Percentiles rank a stretch among this genome's conserved stretches.
phyloP scores from a whole-genome alignment of 495 filamentous ascomycete genomes.

The Astrothelium macrocarpum region DNA sequence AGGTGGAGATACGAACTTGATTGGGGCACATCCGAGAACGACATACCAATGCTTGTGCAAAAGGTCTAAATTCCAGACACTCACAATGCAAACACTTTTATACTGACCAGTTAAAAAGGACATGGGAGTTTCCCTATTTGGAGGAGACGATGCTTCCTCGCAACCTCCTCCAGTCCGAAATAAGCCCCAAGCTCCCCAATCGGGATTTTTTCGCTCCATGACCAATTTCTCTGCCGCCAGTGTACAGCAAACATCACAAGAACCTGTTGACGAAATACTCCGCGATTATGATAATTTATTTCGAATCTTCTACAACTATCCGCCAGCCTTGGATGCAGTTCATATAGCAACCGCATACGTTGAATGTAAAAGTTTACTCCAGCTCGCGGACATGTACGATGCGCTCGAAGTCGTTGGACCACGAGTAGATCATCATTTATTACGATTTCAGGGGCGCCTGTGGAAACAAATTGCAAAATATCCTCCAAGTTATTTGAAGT shows the following conservation, averaged over 20 bases:
- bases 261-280: constrained; percentile 56
- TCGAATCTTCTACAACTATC: constrained; percentile 85
- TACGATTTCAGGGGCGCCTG: constrained; percentile 78
- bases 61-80: constrained; percentile 41
- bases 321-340: constrained; percentile 65
- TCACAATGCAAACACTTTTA: neutral
- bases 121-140: constrained; percentile 39
- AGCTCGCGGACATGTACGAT: constrained; percentile 84
- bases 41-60: constrained; percentile 81
- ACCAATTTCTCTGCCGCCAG: constrained; percentile 60
- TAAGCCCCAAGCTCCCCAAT: constrained; percentile 45
- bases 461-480: constrained; percentile 95
- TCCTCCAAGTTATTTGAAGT: constrained; percentile 78
- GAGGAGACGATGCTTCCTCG: constrained; percentile 28
- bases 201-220: constrained; percentile 78
- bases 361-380: constrained; percentile 79
- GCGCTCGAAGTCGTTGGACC: constrained; percentile 77
- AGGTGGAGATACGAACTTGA: constrained; percentile 85
- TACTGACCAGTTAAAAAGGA: constrained; percentile 10
- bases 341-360: constrained; percentile 86
- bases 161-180: constrained; percentile 40
- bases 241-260: constrained; percentile 29
- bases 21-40: constrained; percentile 56
- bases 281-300: constrained; percentile 91
- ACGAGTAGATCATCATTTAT: constrained; percentile 82